phyloP scores from a whole-genome alignment of 305 asterid species.

The Ilex paraguariensis region DNA sequence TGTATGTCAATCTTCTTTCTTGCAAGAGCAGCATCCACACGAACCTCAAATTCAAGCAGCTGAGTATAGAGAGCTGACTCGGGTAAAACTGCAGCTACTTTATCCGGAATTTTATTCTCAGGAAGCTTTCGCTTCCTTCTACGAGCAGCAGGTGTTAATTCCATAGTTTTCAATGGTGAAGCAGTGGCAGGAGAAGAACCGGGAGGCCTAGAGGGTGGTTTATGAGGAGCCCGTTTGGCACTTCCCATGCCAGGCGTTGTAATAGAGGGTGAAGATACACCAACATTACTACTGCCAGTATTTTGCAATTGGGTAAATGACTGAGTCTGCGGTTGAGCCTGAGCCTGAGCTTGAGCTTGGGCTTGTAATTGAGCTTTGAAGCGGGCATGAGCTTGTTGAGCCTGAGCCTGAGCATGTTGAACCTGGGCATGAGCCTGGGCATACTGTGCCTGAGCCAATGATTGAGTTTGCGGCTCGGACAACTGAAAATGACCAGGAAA shows the following conservation, averaged over 20 bases:
- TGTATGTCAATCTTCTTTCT: constrained; percentile 63
- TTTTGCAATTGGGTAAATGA: constrained; percentile 16
- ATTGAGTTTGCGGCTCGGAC: constrained; percentile 40
- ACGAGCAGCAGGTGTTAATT: constrained; percentile 73
- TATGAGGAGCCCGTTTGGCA: constrained; percentile 37
- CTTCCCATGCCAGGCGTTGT: constrained; percentile 45
- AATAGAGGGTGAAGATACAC: constrained; percentile 42
- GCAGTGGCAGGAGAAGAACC: constrained; percentile 51
- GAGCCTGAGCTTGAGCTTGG: constrained; percentile 4
- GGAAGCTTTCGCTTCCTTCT: constrained; percentile 62
- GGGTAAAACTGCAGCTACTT: constrained; percentile 60
- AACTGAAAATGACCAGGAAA: constrained; percentile 64
- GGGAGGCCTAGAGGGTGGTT: constrained; percentile 70
- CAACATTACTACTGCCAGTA: constrained; percentile 17
- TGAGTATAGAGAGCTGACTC: constrained; percentile 79
- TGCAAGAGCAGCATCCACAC: constrained; percentile 60
- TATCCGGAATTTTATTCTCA: constrained; percentile 59
- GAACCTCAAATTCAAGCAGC: constrained; percentile 69
- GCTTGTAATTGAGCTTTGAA: constrained; percentile 20
- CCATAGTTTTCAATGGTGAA: constrained; percentile 93
- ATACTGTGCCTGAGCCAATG: constrained; percentile 15
- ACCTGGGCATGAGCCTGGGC: constrained; percentile 39
- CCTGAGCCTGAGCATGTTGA: constrained; percentile 18
- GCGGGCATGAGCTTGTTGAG: constrained; percentile 15
- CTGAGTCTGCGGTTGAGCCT: constrained; percentile 24